A percentile compares a stretch with the other conserved stretches of the same genome.
phyloP scores from a whole-genome alignment of 345 rosid genomes.

The Clarkia xantiana region DNA sequence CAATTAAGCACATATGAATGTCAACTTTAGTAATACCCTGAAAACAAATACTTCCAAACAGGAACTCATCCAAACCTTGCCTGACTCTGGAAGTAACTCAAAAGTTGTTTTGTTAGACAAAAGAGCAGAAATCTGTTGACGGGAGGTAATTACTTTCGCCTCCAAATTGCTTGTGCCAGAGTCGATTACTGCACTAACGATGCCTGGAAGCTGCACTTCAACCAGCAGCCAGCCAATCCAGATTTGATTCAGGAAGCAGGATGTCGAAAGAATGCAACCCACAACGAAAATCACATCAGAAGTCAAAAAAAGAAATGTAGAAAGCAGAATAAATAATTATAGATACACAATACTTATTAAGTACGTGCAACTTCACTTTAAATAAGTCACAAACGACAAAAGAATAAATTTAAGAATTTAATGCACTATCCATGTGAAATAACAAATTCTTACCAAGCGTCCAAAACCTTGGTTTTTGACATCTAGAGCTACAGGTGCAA shows the following conservation, averaged over 20 bases:
- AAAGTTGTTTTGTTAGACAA: constrained; percentile 67
- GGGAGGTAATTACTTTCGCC: constrained; percentile 60
- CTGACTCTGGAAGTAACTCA: constrained; percentile 93
- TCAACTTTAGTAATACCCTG: neutral
- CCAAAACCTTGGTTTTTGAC: neutral
- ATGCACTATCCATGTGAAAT: neutral
- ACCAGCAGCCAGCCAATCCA: constrained; percentile 3
- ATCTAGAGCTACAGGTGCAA: constrained; percentile 1
- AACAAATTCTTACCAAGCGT: neutral
- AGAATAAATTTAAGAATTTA: neutral
- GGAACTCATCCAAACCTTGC: constrained; percentile 69
- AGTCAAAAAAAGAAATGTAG: neutral
- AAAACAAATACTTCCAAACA: neutral
- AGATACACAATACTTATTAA: too few relatives aligned
- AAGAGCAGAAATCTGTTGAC: constrained; percentile 46
- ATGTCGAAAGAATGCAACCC: too few relatives aligned
- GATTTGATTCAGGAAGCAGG: neutral
- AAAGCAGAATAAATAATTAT: neutral
- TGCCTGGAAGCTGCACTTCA: constrained; percentile 9
- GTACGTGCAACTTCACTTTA: neutral
- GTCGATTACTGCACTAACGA: constrained; percentile 25
- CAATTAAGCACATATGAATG: neutral
- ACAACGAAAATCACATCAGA: neutral
- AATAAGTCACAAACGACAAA: neutral
- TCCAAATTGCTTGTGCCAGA: constrained; percentile 34